A percentile compares a stretch with the other conserved stretches of the same genome.
Conservation (phyloP, 352 stramenopile species). For the Pythium sukuiense region DNA sequence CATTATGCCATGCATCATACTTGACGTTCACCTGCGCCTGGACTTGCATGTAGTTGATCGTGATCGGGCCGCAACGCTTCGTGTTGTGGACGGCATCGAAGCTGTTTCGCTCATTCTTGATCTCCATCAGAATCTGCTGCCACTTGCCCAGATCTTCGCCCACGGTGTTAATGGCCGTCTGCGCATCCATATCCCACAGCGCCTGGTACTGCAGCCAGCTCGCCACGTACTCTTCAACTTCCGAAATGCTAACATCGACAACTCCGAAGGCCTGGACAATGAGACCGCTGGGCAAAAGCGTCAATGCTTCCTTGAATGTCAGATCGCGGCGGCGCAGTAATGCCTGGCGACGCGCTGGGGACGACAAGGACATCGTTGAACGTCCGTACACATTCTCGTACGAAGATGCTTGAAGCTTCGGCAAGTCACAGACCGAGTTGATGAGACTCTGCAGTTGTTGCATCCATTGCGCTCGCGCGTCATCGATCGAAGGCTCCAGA, state of each 20-base stretch:
- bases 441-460: constrained; percentile 93
- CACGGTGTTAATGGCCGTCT: constrained; percentile 91
- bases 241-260: constrained; percentile 71
- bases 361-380: constrained; percentile 56
- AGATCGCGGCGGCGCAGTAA: constrained; percentile 51
- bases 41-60: constrained; percentile 92
- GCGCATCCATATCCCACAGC: constrained; percentile 98
- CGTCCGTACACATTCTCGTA: constrained; percentile 89
- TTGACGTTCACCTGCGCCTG: constrained; percentile 96
- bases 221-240: constrained; percentile 92
- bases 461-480: constrained; percentile 88
- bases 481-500: constrained; percentile 93
- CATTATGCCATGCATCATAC: constrained; percentile 99
- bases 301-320: constrained; percentile 72
- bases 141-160: constrained; percentile 95
- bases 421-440: constrained; percentile 93
- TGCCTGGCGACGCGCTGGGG: constrained; percentile 58
- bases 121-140: constrained; percentile 96
- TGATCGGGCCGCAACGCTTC: constrained; percentile 89
- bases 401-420: constrained; percentile 84
- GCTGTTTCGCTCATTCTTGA: constrained; percentile 93
- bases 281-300: constrained; percentile 55
- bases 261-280: constrained; percentile 77
- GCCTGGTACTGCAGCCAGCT: constrained; percentile 98
- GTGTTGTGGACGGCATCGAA: constrained; percentile 92